phyloP scores from a whole-genome alignment of 2,329 filamentous ascomycete species.

The Penicillium nordicum region DNA sequence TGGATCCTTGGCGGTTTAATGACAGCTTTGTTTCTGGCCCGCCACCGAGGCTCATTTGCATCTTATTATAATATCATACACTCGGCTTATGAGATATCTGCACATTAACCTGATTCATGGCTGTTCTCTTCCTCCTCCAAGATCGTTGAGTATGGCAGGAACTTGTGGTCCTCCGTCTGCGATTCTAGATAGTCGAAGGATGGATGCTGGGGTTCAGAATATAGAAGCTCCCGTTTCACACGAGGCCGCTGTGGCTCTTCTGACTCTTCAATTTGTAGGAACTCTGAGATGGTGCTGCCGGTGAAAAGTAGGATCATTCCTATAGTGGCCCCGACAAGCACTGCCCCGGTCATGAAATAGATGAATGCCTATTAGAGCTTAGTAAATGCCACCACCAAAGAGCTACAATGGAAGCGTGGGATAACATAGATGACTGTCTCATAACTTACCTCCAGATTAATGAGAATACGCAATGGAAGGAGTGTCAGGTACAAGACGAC shows the following conservation, averaged over 20 bases:
- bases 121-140: slow-evolving; percentile 34
- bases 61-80: neutral
- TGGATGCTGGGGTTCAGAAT: neutral
- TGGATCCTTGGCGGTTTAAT: neutral
- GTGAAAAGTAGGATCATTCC: slow-evolving; percentile 59
- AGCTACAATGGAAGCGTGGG: neutral
- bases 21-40: neutral
- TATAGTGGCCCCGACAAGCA: slow-evolving; percentile 62
- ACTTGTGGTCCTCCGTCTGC: slow-evolving; percentile 9
- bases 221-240: slow-evolving; percentile 4
- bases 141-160: slow-evolving; percentile 26
- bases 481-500: slow-evolving; percentile 41
- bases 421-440: neutral
- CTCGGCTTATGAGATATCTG: neutral
- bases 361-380: slow-evolving; percentile 15
- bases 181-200: slow-evolving; percentile 17
- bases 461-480: slow-evolving; percentile 51
- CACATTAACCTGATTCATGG: slow-evolving; percentile 13
- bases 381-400: neutral
- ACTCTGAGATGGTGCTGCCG: slow-evolving; percentile 54
- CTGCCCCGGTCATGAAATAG: slow-evolving; percentile 49
- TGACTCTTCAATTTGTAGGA: slow-evolving; percentile 35
- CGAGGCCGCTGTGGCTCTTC: neutral
- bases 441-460: slow-evolving; percentile 53
- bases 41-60: neutral